phyloP scores from a whole-genome alignment of 148 eudicot species.

The Amaranthus cruentus region DNA sequence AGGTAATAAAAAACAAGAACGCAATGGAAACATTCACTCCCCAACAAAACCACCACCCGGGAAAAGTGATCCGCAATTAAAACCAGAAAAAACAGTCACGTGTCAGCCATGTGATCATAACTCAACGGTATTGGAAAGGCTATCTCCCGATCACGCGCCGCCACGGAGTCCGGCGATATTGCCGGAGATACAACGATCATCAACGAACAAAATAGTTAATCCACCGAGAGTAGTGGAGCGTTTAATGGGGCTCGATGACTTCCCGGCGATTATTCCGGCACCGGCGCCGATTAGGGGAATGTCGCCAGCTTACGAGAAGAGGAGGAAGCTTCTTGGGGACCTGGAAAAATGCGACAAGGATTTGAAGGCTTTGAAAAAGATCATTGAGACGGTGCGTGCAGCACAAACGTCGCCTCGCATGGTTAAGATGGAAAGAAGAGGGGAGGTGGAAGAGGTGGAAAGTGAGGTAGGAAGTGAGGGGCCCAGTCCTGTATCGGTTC shows the following conservation, averaged over 20 bases:
- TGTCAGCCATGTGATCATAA: background rate
- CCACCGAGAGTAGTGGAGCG: slow-evolving; percentile 40
- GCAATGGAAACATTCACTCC: background rate
- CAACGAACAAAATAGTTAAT: background rate
- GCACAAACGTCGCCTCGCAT: slow-evolving; percentile 14
- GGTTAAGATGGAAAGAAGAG: slow-evolving; percentile 10
- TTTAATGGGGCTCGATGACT: slow-evolving; percentile 38
- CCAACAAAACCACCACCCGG: background rate
- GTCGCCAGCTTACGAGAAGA: slow-evolving; percentile 37
- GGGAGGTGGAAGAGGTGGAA: slow-evolving; percentile 12
- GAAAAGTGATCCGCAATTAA: background rate
- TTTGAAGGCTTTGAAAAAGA: slow-evolving; percentile 46
- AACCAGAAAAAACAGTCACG: slow-evolving; percentile 3
- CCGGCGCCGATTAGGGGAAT: background rate
- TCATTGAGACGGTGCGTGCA: slow-evolving; percentile 45
- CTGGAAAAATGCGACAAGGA: slow-evolving; percentile 81
- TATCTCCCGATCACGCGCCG: slow-evolving; percentile 30
- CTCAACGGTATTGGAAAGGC: background rate
- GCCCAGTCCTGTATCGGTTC: slow-evolving; percentile 53
- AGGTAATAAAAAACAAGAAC: slow-evolving; percentile 43
- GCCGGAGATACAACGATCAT: slow-evolving; percentile 36
- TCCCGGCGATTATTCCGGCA: background rate
- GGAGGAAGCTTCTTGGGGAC: slow-evolving; percentile 54
- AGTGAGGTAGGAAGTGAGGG: slow-evolving; percentile 24
- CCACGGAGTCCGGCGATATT: slow-evolving; percentile 48